Evolutionary conservation across 495 filamentous ascomycete species (phyloP), one percentile per base, ranked within the genome.

Genomic region (Daldinia childiae): DNA sequence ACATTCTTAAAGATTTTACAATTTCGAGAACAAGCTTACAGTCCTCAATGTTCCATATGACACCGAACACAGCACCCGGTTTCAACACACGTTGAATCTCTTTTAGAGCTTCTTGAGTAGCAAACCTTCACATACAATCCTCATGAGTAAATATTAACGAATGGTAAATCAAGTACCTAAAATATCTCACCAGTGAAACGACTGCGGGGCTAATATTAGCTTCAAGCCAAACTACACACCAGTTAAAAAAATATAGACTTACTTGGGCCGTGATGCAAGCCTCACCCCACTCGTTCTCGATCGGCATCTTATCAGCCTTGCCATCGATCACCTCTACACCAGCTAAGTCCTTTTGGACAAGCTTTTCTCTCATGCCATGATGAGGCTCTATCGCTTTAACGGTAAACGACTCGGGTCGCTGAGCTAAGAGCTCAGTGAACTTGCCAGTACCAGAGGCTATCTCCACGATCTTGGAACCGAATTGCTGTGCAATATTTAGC

Each of bases 21-120:
- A 57, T 32, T 41, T 39, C 24, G 9, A 26, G 5, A 19, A 39
- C 8, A 8, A 74, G 21, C 82, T 67, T 63, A 89, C 87, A 90
- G 62, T 90, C 89, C 76, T 91, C 89, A 52, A 88, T 77, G 55
- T 91, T 90, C 86, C 89, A 91, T 17, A 91, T 87, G 76, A 90
- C 80, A 4, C 85, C 89, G 12, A 92, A 78, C 1, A 74, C 74
- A 19, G 83, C 86, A 15, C 81, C 81, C 0, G 84, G 83, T 26
- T 75, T 81, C 30, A 92, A 73, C 0, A 88, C 82, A 41, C 87
- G 84, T 62, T 89, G 81, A 6, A 92, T 87, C 50, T 89, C 85
- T 39, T 81, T 79, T 26, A 92, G 77, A 4, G 89, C 76, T 19
- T 84, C 81, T 11, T 81, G 76, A 52, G 80, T 88, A 26, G 89